Evolutionary conservation across 441 rosid genomes (phyloP).

Genomic region (Adansonia gregorii): DNA sequence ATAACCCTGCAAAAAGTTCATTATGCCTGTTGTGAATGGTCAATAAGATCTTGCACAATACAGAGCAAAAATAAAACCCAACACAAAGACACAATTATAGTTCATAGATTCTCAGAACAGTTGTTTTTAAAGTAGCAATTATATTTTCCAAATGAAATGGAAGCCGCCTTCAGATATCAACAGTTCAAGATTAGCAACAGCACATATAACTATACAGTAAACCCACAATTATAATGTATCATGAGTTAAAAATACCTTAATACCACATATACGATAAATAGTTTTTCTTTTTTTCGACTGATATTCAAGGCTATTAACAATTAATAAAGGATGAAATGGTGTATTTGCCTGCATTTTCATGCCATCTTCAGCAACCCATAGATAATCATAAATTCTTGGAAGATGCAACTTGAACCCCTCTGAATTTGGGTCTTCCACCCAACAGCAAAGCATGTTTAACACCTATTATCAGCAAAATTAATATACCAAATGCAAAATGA

Average conservation of each 20-base stretch:
- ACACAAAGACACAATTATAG: constrained; percentile 4
- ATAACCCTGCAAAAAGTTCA: constrained; percentile 70
- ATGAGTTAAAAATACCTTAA: neutral
- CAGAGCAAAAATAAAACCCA: constrained; percentile 3
- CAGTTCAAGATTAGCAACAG: neutral
- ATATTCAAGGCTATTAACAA: neutral
- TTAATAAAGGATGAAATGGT: constrained; percentile 13
- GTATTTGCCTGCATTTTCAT: constrained; percentile 92
- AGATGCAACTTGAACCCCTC: constrained; percentile 93
- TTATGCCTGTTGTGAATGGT: constrained; percentile 8
- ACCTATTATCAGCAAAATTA: constrained; percentile 49
- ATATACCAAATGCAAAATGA: constrained; percentile 16
- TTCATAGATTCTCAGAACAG: constrained; percentile 1
- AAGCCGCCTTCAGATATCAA: constrained; percentile 2
- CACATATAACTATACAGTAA: neutral
- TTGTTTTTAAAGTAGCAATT: neutral
- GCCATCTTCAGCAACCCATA: constrained; percentile 99
- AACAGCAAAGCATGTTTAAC: constrained; percentile 96
- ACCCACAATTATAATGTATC: neutral
- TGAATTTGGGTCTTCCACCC: constrained; percentile 97
- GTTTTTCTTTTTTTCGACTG: neutral
- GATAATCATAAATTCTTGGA: constrained; percentile 79
- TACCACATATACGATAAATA: neutral
- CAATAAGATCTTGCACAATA: neutral
- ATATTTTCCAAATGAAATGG: constrained; percentile 6